These are phyloP conservation scores for Babesia ovata DNA, from an alignment of 169 alveolate species.

Conservation along the genomic window DNA sequence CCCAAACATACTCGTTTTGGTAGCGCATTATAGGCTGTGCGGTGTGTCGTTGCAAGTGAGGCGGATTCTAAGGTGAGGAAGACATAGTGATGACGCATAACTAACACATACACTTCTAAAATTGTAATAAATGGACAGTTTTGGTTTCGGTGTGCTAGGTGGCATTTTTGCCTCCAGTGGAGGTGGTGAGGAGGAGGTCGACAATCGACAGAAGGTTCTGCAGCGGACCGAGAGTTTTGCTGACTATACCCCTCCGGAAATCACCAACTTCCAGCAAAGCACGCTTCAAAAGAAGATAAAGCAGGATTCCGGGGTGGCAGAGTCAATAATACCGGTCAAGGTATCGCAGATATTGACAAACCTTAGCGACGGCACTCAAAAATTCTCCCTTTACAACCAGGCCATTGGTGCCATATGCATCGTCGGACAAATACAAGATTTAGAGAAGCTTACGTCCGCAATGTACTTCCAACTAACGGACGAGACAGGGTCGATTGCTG, in stretches of 20 bases:
- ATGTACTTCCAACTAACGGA: conserved; percentile 49
- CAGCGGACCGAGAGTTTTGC: conserved; percentile 20
- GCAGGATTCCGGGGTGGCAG: conserved; percentile 31
- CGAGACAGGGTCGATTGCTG: conserved; percentile 50
- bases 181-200: conserved; percentile 44
- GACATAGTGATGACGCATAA: background rate
- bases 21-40: background rate
- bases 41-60: background rate
- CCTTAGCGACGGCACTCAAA: conserved; percentile 58
- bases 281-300: conserved; percentile 35
- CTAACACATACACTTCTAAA: background rate
- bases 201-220: conserved; percentile 20
- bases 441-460: conserved; percentile 48
- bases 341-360: conserved; percentile 43
- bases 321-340: conserved; percentile 51
- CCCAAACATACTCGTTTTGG: background rate
- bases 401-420: conserved; percentile 59
- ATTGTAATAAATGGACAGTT: conserved; percentile 48
- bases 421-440: conserved; percentile 29
- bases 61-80: background rate
- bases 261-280: conserved; percentile 35
- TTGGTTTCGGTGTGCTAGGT: conserved; percentile 67
- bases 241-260: conserved; percentile 70
- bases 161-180: conserved; percentile 58
- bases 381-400: conserved; percentile 44